Percentiles rank a stretch among this genome's conserved stretches.
Conservation (phyloP, 139 green algal genomes). For the Auxenochlorella protothecoides region DNA sequence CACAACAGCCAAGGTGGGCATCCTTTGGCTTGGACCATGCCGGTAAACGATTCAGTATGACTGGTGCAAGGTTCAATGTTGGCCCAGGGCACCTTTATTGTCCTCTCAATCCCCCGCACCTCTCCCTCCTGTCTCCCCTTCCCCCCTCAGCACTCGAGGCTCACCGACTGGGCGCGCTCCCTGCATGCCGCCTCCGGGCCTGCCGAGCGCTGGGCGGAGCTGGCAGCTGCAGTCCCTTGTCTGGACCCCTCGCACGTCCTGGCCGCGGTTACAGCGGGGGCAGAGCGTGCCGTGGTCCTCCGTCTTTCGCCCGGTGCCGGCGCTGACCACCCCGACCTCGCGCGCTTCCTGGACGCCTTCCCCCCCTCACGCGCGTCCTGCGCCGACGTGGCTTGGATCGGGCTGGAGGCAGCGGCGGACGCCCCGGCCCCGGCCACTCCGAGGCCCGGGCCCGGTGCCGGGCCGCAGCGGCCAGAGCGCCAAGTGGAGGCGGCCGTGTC, state of each 20-base stretch:
- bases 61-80: no score
- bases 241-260: conserved; percentile 25
- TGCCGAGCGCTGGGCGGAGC: conserved; percentile 10
- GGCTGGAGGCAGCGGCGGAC: background rate
- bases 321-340: background rate
- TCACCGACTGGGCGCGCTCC: no score
- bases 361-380: conserved; percentile 16
- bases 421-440: background rate
- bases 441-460: background rate
- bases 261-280: background rate
- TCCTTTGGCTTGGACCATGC: no score
- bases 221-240: conserved; percentile 25
- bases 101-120: no score
- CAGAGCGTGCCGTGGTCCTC: background rate
- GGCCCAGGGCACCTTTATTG: no score
- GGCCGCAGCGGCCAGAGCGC: conserved; percentile 1
- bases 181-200: no score
- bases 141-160: no score
- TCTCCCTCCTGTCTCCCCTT: no score
- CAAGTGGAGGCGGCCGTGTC: conserved; percentile 16
- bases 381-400: conserved; percentile 26
- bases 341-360: conserved; percentile 13
- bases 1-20: no score
- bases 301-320: background rate
- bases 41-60: no score